phyloP scores from a whole-genome alignment of 805 yeast genomes.

The Candida jianshihensis region DNA sequence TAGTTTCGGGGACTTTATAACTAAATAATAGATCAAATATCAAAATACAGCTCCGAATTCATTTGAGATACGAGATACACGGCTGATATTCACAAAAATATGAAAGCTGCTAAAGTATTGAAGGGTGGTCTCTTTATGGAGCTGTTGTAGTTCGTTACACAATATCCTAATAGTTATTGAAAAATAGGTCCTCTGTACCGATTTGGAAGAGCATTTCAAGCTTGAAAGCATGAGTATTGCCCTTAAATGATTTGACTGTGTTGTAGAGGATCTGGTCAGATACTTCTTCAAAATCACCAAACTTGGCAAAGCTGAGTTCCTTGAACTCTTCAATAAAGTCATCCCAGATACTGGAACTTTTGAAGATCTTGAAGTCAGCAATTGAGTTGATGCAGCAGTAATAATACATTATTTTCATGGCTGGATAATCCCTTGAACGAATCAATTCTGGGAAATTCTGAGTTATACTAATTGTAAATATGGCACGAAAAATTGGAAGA shows the following conservation, averaged over 20 bases:
- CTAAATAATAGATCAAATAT: too few relatives aligned
- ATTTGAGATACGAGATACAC: too few relatives aligned
- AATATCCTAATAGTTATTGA: too few relatives aligned
- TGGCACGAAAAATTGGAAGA: constrained; percentile 13
- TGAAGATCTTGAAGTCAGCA: constrained; percentile 15
- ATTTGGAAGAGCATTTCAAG: not conserved
- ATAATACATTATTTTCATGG: constrained; percentile 17
- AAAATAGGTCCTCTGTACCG: not conserved
- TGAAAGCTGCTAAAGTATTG: too few relatives aligned
- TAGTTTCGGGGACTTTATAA: too few relatives aligned
- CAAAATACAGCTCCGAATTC: too few relatives aligned
- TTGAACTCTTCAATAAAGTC: constrained; percentile 13
- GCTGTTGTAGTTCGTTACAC: not conserved
- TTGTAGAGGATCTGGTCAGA: constrained; percentile 14
- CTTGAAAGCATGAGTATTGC: not conserved
- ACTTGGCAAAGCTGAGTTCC: not conserved
- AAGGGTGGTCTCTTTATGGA: too few relatives aligned
- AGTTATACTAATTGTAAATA: constrained; percentile 5
- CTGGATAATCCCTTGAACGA: constrained; percentile 11
- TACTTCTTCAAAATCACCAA: constrained; percentile 11
- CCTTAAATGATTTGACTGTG: constrained; percentile 1
- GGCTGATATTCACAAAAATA: too few relatives aligned
- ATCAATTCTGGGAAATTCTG: constrained; percentile 6
- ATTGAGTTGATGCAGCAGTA: constrained; percentile 14
- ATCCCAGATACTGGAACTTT: constrained; percentile 15